Evolutionary conservation across 495 filamentous ascomycete species (phyloP).

Genomic region (Coniosporium apollinis): DNA sequence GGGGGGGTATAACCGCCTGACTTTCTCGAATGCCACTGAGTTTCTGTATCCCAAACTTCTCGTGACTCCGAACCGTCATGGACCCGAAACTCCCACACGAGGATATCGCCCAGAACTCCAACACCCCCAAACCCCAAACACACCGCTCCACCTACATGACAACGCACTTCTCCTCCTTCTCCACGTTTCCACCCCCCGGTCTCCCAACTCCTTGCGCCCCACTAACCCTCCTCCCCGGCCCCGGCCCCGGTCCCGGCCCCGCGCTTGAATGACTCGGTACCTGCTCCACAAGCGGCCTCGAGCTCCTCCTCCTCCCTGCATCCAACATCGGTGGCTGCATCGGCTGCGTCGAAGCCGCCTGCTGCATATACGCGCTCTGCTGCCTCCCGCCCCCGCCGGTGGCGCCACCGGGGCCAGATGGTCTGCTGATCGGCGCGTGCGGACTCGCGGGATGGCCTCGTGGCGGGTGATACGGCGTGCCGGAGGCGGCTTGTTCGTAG

Average conservation of each 20-base stretch:
- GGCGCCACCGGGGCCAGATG: slow-evolving; percentile 6
- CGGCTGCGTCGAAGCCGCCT: neutral
- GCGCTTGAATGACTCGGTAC: neutral
- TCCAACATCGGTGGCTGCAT: slow-evolving; percentile 4
- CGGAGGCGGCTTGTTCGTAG: slow-evolving; percentile 63
- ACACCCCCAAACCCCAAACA: too few species aligned
- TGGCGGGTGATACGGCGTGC: slow-evolving; percentile 46
- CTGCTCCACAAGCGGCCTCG: neutral
- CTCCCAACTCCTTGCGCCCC: neutral
- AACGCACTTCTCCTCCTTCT: slow-evolving; percentile 21
- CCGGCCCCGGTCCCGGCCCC: neutral
- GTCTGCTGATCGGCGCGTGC: slow-evolving; percentile 19
- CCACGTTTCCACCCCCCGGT: slow-evolving; percentile 5
- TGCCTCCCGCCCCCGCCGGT: slow-evolving; percentile 5
- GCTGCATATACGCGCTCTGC: slow-evolving; percentile 6
- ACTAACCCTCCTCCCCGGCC: slow-evolving; percentile 6
- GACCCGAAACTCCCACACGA: too few species aligned
- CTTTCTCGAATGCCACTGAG: too few species aligned
- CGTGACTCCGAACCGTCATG: too few species aligned
- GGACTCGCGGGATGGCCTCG: slow-evolving; percentile 39
- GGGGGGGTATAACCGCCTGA: too few species aligned
- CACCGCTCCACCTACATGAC: slow-evolving; percentile 20
- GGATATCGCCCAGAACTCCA: too few species aligned
- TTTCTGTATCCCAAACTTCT: too few species aligned
- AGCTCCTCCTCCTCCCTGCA: neutral